Evolutionary conservation across 2,329 filamentous ascomycete genomes (phyloP).

Genomic region (Dactylellina parvicollis): DNA sequence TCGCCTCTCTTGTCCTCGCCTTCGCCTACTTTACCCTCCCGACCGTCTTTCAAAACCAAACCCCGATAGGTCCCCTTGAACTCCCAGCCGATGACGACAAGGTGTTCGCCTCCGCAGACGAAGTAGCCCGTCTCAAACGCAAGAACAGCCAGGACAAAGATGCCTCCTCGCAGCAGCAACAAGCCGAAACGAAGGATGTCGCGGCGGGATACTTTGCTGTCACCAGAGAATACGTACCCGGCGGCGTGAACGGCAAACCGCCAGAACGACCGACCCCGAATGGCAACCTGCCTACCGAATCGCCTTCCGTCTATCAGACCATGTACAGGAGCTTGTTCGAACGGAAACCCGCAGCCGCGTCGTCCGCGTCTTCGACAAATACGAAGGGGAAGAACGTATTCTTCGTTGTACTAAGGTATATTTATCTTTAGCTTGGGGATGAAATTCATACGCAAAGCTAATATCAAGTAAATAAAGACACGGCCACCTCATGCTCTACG

Average conservation of each 20-base stretch:
- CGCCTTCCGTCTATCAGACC: slow-evolving; percentile 72
- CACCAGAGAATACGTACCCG: slow-evolving; percentile 88
- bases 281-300: slow-evolving; percentile 76
- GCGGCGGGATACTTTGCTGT: slow-evolving; percentile 95
- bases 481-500: slow-evolving; percentile 96
- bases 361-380: slow-evolving; percentile 58
- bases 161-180: neutral
- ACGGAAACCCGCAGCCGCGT: slow-evolving; percentile 67
- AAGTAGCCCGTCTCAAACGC: slow-evolving; percentile 62
- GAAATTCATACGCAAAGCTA: slow-evolving; percentile 15
- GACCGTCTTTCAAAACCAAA: slow-evolving; percentile 61
- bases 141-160: slow-evolving; percentile 62
- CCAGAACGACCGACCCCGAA: slow-evolving; percentile 85
- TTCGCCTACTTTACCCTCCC: slow-evolving; percentile 77
- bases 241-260: slow-evolving; percentile 90
- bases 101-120: slow-evolving; percentile 71
- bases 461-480: slow-evolving; percentile 68
- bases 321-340: slow-evolving; percentile 98
- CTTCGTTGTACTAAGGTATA: slow-evolving; percentile 84
- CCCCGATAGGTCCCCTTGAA: slow-evolving; percentile 58
- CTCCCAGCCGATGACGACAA: slow-evolving; percentile 72
- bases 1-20: slow-evolving; percentile 70
- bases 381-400: slow-evolving; percentile 85
- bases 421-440: neutral
- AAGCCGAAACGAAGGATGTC: slow-evolving; percentile 69